Base-by-base conservation (phyloP, 2,329 filamentous ascomycete species). In the Fusarium chlamydosporum region DNA sequence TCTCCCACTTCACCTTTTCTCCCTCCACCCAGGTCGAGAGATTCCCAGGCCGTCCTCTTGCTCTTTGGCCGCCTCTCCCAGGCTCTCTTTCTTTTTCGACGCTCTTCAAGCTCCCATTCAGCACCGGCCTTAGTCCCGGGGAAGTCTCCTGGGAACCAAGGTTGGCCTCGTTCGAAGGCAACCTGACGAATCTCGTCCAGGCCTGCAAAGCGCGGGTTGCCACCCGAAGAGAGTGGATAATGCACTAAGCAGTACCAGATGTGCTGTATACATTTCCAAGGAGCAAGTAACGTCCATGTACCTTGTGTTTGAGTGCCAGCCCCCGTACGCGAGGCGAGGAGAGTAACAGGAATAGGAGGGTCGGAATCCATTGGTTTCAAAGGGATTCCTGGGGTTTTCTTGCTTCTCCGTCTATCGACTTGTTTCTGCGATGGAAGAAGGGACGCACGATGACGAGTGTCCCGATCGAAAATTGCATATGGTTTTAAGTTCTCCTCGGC, bases 171-270 rank as follows among this genome's bases (percentile, higher is more conserved):
- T 80, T 98, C 94, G 75, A 97, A 97, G 1, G 89, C 83, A 23
- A 97, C 85, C 76, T 98, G 95, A 35, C 89, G 87, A 51, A 89
- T 84, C 78, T 99, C 92, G 43, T 92, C 85, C 33, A 97, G 75
- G 0, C 96, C 95, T 2, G 92, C 95, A 71, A 97, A 93, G 26
- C 91, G 86, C 2, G 93, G 91, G 62, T 93, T 96, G 0, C 91
- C 90, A 9, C 94, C 94, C 1, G 89, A 91, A 0, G 89, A 91
- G 1, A 96, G 83, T 0, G 93, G 92, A 62, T 90, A 93, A 75
- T 93, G 93, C 80, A 97, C 91, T 15, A 98, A 80, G 46, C 88
- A 89, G 72, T 95, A 91, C 96, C 96, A 99, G 33, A 97, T 84
- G 0, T 93, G 88, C 35, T 89, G 83, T 35, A 98, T 91, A 72